Evolutionary conservation across 495 filamentous ascomycete genomes (phyloP).

Genomic region (Cladorrhinum samala): DNA sequence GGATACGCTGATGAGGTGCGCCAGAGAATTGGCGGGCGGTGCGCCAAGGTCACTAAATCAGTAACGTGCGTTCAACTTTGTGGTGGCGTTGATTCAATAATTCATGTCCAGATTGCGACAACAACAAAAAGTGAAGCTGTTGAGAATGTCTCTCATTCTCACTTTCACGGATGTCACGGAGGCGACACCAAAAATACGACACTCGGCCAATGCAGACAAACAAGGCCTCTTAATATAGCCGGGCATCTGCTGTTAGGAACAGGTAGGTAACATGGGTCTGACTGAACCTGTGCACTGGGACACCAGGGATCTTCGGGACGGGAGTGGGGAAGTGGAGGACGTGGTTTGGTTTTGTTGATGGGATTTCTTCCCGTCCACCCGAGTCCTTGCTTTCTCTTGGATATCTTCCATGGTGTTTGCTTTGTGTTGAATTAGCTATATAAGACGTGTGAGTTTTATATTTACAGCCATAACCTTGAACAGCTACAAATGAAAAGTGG

Average conservation of each 20-base stretch:
- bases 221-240: background rate
- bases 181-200: background rate
- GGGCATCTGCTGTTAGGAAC: too few species aligned
- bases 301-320: constrained; percentile 4
- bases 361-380: background rate
- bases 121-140: constrained; percentile 5
- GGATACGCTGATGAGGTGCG: background rate
- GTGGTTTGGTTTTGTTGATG: background rate
- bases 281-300: background rate
- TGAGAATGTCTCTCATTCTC: too few species aligned
- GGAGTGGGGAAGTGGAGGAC: constrained; percentile 5
- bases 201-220: background rate
- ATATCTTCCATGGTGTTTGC: too few species aligned
- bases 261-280: constrained; percentile 3
- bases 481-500: too few species aligned
- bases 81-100: too few species aligned
- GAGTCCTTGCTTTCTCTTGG: background rate
- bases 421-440: background rate
- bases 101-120: too few species aligned
- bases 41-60: constrained; percentile 10
- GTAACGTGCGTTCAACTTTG: background rate
- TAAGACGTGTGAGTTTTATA: too few species aligned
- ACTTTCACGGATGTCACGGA: background rate
- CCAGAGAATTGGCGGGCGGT: background rate
- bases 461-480: too few species aligned